Conservation (phyloP, 116 monocot genomes). For the Zostera marina region DNA sequence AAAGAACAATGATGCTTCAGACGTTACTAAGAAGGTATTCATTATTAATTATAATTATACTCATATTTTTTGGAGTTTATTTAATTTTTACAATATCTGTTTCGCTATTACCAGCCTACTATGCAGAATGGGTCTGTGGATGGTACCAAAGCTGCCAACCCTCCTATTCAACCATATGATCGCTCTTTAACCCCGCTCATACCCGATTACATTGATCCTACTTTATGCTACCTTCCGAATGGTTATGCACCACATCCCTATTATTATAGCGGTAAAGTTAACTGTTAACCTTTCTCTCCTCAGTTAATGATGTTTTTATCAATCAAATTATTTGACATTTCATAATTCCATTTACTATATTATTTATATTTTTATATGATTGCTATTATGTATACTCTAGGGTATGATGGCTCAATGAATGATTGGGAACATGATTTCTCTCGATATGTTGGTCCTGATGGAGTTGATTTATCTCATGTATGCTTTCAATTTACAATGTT, state of each 20-base stretch:
- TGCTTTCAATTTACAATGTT: not conserved
- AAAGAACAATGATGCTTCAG: conserved; percentile 36
- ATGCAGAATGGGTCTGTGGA: conserved; percentile 16
- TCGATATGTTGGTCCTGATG: conserved; percentile 37
- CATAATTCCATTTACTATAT: not conserved
- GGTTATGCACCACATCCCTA: conserved; percentile 32
- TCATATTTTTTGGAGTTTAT: not conserved
- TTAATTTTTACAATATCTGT: not conserved
- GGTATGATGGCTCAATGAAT: conserved; percentile 26
- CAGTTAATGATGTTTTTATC: not conserved
- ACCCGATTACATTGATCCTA: conserved; percentile 40
- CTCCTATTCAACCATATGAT: conserved; percentile 16
- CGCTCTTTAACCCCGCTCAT: conserved; percentile 37
- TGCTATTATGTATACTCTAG: conserved; percentile 5
- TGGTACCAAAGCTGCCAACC: conserved; percentile 11
- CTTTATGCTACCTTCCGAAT: conserved; percentile 37
- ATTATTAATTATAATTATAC: not conserved
- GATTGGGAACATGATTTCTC: conserved; percentile 29
- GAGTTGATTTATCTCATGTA: conserved; percentile 22
- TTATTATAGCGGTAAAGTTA: conserved; percentile 41
- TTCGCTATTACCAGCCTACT: conserved; percentile 8
- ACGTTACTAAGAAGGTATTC: conserved; percentile 44
- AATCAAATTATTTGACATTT: not conserved
- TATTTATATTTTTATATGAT: not conserved
- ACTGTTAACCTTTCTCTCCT: not conserved